Percentiles rank a stretch among this genome's conserved stretches.
Evolutionary conservation across 176 grass and related monocot genomes (phyloP).

Genomic region (Themeda triandra): DNA sequence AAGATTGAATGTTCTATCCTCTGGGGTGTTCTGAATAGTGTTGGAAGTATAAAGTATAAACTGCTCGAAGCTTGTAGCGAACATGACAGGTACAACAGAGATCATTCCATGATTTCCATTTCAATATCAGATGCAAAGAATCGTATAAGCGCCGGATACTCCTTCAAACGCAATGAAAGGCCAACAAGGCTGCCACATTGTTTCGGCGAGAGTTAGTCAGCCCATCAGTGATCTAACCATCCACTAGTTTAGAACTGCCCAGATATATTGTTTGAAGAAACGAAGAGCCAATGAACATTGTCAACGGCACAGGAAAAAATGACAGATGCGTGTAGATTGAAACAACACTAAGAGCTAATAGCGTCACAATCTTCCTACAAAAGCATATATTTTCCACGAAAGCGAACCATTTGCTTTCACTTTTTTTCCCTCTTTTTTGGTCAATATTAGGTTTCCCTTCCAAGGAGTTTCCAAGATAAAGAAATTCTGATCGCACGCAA

Average conservation of each 20-base stretch:
- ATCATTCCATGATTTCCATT: background rate
- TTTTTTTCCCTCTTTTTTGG: background rate
- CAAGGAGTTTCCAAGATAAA: background rate
- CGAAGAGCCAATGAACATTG: background rate
- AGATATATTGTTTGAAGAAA: background rate
- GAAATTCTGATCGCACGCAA: background rate
- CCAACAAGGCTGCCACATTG: slow-evolving; percentile 6
- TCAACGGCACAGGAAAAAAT: background rate
- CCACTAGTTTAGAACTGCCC: background rate
- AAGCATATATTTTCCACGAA: background rate
- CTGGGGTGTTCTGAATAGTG: no score
- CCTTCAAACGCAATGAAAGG: background rate
- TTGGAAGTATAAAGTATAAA: background rate
- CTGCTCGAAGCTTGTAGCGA: background rate
- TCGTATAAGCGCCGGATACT: background rate
- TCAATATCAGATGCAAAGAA: background rate
- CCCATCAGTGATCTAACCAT: background rate
- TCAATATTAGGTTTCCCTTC: background rate
- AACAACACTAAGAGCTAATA: background rate
- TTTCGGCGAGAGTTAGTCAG: background rate
- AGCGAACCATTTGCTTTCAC: background rate
- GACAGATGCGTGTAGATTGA: background rate
- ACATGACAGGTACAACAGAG: background rate
- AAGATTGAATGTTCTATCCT: background rate
- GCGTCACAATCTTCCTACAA: background rate